Percentiles rank a stretch among this genome's conserved stretches.
These are phyloP conservation scores for Ceratonia siliqua DNA, from an alignment of 306 rosid species.

Conservation along the genomic window DNA sequence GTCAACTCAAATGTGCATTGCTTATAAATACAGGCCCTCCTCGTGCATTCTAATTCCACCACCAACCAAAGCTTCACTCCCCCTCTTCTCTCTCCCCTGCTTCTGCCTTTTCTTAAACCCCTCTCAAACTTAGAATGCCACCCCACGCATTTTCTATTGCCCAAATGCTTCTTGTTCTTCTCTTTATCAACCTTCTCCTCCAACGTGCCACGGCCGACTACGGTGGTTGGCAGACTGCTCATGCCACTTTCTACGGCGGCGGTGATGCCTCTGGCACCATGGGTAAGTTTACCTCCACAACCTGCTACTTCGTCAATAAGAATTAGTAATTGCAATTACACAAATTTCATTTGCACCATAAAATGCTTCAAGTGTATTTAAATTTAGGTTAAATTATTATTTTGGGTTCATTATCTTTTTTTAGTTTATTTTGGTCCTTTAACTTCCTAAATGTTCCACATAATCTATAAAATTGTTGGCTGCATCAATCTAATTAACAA, in stretches of 20 bases:
- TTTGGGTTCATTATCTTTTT: too few species aligned
- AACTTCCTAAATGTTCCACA: too few species aligned
- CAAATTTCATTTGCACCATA: too few species aligned
- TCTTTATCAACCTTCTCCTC: constrained; percentile 27
- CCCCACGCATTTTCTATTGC: constrained; percentile 31
- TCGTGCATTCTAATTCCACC: constrained; percentile 29
- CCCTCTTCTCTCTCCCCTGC: constrained; percentile 9
- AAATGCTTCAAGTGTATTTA: too few species aligned
- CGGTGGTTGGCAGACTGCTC: constrained; percentile 65
- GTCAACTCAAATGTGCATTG: neutral
- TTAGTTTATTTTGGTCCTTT: too few species aligned
- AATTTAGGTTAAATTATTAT: too few species aligned
- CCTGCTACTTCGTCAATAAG: too few species aligned
- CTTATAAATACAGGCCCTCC: constrained; percentile 51
- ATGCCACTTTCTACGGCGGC: constrained; percentile 91
- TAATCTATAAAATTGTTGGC: too few species aligned
- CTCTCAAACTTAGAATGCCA: constrained; percentile 43
- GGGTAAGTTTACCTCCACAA: constrained; percentile 56
- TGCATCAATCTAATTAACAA: too few species aligned
- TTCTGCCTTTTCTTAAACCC: neutral
- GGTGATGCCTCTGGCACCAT: constrained; percentile 85
- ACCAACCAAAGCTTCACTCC: constrained; percentile 22
- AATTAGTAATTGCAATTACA: too few species aligned
- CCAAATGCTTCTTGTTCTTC: constrained; percentile 26
- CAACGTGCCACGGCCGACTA: constrained; percentile 46